Evolutionary conservation across 441 rosid genomes (phyloP).

Genomic region (Arabidopsis hybrid): DNA sequence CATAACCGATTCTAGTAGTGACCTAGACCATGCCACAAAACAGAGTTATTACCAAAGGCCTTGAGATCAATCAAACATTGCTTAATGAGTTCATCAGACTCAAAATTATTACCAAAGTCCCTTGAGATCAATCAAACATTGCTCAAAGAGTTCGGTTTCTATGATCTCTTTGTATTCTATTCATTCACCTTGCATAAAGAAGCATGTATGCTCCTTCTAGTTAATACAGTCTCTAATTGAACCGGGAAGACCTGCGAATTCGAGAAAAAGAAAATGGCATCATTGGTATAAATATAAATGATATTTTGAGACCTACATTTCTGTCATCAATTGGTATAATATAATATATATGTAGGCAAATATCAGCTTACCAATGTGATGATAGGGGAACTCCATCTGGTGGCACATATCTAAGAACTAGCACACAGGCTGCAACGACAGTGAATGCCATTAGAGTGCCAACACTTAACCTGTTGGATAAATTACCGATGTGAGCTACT

Average conservation of each 20-base stretch:
- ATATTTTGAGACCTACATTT: no score
- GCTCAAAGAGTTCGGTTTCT: no score
- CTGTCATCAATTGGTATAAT: no score
- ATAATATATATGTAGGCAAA: no score
- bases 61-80: no score
- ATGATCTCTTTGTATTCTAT: not conserved
- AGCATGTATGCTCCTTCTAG: constrained; percentile 84
- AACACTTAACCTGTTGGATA: constrained; percentile 71
- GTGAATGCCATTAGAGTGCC: constrained; percentile 92
- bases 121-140: no score
- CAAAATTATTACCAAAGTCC: no score
- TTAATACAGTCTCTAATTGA: constrained; percentile 62
- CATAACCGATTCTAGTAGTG: no score
- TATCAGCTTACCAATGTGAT: constrained; percentile 14
- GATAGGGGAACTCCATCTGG: constrained; percentile 75
- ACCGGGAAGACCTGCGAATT: constrained; percentile 60
- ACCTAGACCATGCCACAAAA: no score
- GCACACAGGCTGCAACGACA: constrained; percentile 76
- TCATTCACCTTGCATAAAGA: constrained; percentile 73
- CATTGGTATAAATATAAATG: not conserved
- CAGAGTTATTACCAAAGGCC: no score
- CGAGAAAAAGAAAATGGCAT: not conserved
- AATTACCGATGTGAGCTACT: constrained; percentile 27
- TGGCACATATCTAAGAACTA: constrained; percentile 84
- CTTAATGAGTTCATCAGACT: no score